phyloP scores from a whole-genome alignment of 2,329 filamentous ascomycete species.

The Xylaria sp. region DNA sequence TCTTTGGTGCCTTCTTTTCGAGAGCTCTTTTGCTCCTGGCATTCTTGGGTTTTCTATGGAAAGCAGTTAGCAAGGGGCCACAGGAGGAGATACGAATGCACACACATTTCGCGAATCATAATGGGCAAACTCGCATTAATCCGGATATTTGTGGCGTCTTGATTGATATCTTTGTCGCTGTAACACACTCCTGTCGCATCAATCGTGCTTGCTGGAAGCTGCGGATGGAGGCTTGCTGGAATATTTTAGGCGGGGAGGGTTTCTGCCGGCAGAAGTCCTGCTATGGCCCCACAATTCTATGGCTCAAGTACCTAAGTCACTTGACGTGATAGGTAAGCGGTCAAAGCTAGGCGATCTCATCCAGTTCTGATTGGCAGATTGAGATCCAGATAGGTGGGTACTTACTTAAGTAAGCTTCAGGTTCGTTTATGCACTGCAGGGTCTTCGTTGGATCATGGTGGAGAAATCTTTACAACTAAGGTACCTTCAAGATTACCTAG shows the following conservation, averaged over 20 bases:
- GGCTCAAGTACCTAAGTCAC: too few species aligned
- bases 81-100: not conserved
- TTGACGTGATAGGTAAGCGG: not conserved
- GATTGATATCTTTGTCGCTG: too few species aligned
- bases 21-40: conserved; percentile 94
- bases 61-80: conserved; percentile 17
- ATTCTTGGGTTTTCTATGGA: conserved; percentile 64
- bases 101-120: conserved; percentile 42
- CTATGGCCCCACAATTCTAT: not conserved
- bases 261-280: conserved; percentile 36
- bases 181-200: conserved; percentile 7
- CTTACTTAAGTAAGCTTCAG: too few species aligned
- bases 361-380: too few species aligned
- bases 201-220: not conserved
- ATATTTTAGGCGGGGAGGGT: conserved; percentile 34
- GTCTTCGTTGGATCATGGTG: too few species aligned
- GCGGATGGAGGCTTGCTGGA: conserved; percentile 28
- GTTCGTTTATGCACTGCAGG: too few species aligned
- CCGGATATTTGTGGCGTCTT: too few species aligned
- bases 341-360: not conserved
- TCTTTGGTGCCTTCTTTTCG: conserved; percentile 89
- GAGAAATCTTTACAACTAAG: too few species aligned
- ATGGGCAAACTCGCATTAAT: too few species aligned
- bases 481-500: too few species aligned
- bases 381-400: too few species aligned